Evolutionary conservation across 192 early-diverging fungal species (phyloP).

Genomic region (Backusella macrospora): DNA sequence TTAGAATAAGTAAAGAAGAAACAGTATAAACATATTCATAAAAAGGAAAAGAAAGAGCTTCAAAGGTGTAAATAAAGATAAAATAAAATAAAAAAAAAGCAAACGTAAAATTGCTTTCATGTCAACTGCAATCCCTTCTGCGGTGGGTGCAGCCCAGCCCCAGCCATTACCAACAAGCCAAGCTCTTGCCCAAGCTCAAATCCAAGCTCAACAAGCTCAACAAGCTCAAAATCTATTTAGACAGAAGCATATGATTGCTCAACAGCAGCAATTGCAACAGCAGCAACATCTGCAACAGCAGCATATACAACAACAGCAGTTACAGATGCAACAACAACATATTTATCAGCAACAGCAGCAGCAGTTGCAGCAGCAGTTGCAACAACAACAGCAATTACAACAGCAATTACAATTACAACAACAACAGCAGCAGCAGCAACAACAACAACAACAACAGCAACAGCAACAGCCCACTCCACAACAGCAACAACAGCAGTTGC

Average conservation of each 20-base stretch:
- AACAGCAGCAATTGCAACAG: neutral
- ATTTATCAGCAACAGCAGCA: neutral
- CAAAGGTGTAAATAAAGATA: no score
- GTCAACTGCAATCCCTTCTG: conserved; percentile 12
- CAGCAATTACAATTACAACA: conserved; percentile 13
- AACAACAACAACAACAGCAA: conserved; percentile 20
- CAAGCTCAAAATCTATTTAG: conserved; percentile 16
- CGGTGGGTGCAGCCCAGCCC: conserved; percentile 20
- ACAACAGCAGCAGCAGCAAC: conserved; percentile 24
- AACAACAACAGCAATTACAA: conserved; percentile 16
- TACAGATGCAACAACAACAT: conserved; percentile 3
- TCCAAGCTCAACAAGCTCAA: neutral
- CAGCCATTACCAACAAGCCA: neutral
- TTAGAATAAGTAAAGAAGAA: no score
- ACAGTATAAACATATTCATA: neutral
- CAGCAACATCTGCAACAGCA: neutral
- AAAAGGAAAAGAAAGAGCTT: conserved; percentile 9
- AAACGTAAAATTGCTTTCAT: neutral
- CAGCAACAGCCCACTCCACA: conserved; percentile 9
- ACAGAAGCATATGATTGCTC: conserved; percentile 7
- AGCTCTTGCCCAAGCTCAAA: neutral
- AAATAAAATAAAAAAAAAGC: conserved; percentile 13
- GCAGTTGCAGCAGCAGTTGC: neutral
- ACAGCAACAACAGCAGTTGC: neutral
- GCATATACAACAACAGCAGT: conserved; percentile 9